Conservation (phyloP, 371 early-diverging fungal species). For the Mortierella sp. region DNA sequence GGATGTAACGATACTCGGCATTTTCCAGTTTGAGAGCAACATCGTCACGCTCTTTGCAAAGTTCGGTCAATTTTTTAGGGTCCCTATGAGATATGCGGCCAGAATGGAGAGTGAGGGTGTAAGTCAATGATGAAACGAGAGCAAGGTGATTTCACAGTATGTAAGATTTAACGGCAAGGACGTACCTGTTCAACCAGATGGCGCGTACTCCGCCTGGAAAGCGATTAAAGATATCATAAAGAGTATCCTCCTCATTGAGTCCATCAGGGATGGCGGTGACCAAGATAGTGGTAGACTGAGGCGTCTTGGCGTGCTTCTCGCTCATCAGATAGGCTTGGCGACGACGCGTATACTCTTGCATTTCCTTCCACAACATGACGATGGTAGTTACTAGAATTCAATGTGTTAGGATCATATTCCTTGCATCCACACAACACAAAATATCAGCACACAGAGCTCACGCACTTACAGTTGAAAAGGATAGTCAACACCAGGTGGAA, state of each 20-base stretch:
- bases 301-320: slow-evolving; percentile 66
- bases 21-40: slow-evolving; percentile 55
- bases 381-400: slow-evolving; percentile 56
- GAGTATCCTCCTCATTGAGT: slow-evolving; percentile 58
- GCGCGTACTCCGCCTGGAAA: slow-evolving; percentile 82
- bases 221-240: slow-evolving; percentile 64
- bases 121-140: neutral
- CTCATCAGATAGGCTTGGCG: slow-evolving; percentile 73
- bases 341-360: slow-evolving; percentile 70
- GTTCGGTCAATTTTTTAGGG: slow-evolving; percentile 61
- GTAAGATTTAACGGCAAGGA: neutral
- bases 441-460: neutral
- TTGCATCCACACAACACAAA: no score
- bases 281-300: slow-evolving; percentile 72
- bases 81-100: slow-evolving; percentile 30
- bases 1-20: slow-evolving; percentile 39
- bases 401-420: no score
- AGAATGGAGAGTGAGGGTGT: neutral
- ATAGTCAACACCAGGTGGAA: slow-evolving; percentile 74
- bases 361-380: slow-evolving; percentile 69
- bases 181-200: slow-evolving; percentile 74
- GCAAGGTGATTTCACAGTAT: neutral
- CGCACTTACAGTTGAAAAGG: slow-evolving; percentile 62
- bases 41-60: slow-evolving; percentile 68
- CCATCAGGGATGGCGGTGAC: slow-evolving; percentile 69